These are phyloP conservation scores for Geranomyces variabilis DNA, from an alignment of 192 early-diverging fungal genomes.

Conservation along the genomic window DNA sequence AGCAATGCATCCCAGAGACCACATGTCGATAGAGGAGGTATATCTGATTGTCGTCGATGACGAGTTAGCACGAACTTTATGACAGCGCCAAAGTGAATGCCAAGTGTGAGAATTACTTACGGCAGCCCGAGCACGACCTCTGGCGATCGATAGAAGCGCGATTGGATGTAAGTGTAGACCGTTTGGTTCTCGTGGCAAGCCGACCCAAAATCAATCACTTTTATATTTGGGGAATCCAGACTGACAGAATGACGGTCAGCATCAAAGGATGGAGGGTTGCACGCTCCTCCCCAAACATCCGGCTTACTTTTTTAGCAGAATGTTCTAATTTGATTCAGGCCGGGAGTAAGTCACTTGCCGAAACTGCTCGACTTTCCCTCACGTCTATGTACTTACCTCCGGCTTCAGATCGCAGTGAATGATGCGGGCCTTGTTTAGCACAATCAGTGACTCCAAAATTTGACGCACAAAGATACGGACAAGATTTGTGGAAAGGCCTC, in stretches of 20 bases:
- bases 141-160: slow-evolving; percentile 93
- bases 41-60: too few species aligned
- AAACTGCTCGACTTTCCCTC: background rate
- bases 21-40: slow-evolving; percentile 90
- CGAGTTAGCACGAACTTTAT: background rate
- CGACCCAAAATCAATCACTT: slow-evolving; percentile 99
- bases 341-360: background rate
- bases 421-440: slow-evolving; percentile 84
- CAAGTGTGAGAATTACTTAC: slow-evolving; percentile 46
- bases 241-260: slow-evolving; percentile 42
- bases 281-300: background rate
- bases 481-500: slow-evolving; percentile 90
- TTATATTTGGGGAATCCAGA: slow-evolving; percentile 88
- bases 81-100: slow-evolving; percentile 63
- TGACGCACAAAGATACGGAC: slow-evolving; percentile 92
- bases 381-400: slow-evolving; percentile 50
- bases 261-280: too few species aligned
- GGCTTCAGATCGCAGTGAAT: slow-evolving; percentile 99
- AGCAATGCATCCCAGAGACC: slow-evolving; percentile 98
- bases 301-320: slow-evolving; percentile 80
- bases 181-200: slow-evolving; percentile 95
- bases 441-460: slow-evolving; percentile 86
- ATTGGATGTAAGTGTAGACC: slow-evolving; percentile 97
- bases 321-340: slow-evolving; percentile 60
- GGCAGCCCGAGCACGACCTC: slow-evolving; percentile 94